A percentile compares a stretch with the other conserved stretches of the same genome.
phyloP scores from a whole-genome alignment of 768 basidiomycete genomes.

The Tulasnella sp. region DNA sequence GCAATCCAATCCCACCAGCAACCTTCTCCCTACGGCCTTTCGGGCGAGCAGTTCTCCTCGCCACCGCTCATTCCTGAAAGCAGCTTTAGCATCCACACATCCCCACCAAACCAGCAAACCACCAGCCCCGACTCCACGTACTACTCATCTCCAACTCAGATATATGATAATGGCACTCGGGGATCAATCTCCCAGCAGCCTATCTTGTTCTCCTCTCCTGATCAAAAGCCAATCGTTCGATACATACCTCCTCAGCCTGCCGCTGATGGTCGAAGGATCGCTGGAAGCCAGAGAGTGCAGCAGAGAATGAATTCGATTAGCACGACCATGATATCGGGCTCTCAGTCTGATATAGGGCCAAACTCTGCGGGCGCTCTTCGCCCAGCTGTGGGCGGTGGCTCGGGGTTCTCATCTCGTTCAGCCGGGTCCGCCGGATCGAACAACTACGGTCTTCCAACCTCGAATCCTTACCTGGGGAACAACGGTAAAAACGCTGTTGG shows the following conservation, averaged over 20 bases:
- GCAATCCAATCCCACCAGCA: slow-evolving; percentile 1
- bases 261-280: background rate
- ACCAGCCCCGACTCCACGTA: slow-evolving; percentile 15
- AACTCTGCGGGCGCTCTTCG: background rate
- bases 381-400: background rate
- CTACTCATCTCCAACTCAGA: slow-evolving; percentile 15
- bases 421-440: background rate
- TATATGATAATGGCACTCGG: background rate
- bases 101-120: background rate
- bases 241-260: background rate
- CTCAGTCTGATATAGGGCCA: background rate
- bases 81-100: background rate
- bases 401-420: background rate
- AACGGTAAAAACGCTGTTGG: background rate
- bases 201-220: slow-evolving; percentile 8
- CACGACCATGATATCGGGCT: background rate
- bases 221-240: background rate
- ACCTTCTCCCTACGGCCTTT: background rate
- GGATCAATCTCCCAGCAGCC: background rate
- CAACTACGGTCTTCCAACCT: background rate
- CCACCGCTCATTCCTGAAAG: background rate
- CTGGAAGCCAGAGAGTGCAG: slow-evolving; percentile 11
- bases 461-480: background rate
- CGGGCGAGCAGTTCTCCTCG: background rate
- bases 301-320: background rate